A percentile compares a stretch with the other conserved stretches of the same genome.
Conservation (phyloP, 441 rosid species). For the Manihot esculenta region DNA sequence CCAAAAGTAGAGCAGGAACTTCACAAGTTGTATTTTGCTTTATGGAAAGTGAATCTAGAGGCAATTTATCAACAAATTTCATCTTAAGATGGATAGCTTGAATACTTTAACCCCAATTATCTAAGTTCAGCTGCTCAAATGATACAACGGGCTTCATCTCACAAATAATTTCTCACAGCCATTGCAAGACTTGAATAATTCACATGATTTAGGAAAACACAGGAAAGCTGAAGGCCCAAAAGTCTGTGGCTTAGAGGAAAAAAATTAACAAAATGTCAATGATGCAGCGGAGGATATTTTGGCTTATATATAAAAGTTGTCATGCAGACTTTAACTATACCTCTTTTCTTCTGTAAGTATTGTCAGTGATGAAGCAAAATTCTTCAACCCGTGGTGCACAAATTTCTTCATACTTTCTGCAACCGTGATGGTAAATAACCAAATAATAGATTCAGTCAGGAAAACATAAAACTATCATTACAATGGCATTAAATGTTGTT, state of each 20-base stretch:
- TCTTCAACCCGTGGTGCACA: conserved; percentile 48
- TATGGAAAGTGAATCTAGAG: neutral
- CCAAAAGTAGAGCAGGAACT: neutral
- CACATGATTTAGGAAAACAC: neutral
- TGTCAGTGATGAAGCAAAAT: conserved; percentile 53
- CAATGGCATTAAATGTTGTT: neutral
- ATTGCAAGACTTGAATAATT: neutral
- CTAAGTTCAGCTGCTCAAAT: neutral
- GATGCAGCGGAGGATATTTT: neutral
- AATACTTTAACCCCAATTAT: neutral
- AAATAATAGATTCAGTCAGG: conserved; percentile 15
- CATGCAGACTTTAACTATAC: conserved; percentile 21
- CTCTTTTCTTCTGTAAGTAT: conserved; percentile 45
- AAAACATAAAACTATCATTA: conserved; percentile 8
- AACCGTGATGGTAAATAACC: conserved; percentile 19
- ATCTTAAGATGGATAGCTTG: neutral
- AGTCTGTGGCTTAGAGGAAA: neutral
- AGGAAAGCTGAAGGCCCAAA: neutral
- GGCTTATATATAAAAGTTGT: neutral
- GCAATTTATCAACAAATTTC: neutral
- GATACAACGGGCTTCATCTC: neutral
- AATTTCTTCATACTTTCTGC: conserved; percentile 86
- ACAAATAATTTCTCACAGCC: neutral
- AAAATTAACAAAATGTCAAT: neutral
- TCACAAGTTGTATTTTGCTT: neutral